phyloP scores from a whole-genome alignment of 805 yeast genomes.

The Metschnikowia colocasiae region DNA sequence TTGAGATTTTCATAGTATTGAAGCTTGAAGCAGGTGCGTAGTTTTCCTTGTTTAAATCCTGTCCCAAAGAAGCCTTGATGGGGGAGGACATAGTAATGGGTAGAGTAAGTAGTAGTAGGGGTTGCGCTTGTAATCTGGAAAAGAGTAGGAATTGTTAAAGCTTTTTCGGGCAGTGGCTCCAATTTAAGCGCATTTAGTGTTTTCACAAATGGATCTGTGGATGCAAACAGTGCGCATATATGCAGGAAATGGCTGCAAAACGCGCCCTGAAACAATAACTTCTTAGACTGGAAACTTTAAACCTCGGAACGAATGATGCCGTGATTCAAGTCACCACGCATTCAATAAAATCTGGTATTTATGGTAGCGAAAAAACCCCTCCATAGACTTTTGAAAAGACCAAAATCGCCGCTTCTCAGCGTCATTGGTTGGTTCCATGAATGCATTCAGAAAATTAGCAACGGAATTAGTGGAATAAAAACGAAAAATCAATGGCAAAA shows the following conservation, averaged over 20 bases:
- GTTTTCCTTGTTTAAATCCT: conserved; percentile 6
- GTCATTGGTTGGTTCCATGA: no score
- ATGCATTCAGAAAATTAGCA: no score
- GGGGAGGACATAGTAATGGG: conserved; percentile 4
- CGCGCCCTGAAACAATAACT: not conserved
- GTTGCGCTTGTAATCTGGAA: not conserved
- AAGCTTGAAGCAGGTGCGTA: conserved; percentile 3
- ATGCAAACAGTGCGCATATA: not conserved
- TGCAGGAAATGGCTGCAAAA: conserved; percentile 4
- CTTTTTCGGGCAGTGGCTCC: not conserved
- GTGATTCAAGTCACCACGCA: not conserved
- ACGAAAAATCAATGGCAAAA: no score
- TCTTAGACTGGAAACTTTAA: not conserved
- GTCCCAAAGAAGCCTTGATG: conserved; percentile 3
- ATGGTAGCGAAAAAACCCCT: no score
- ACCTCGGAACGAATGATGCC: not conserved
- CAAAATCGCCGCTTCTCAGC: no score
- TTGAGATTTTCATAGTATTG: not conserved
- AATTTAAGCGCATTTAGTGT: not conserved
- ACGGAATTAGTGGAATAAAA: no score
- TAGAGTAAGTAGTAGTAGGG: conserved; percentile 1
- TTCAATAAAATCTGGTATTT: no score
- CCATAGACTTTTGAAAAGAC: no score
- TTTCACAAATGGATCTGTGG: conserved; percentile 4
- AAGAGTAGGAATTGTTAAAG: not conserved